These are phyloP conservation scores for Ustilago vetiveriae DNA, from an alignment of 1,284 basidiomycete genomes.

Conservation along the genomic window DNA sequence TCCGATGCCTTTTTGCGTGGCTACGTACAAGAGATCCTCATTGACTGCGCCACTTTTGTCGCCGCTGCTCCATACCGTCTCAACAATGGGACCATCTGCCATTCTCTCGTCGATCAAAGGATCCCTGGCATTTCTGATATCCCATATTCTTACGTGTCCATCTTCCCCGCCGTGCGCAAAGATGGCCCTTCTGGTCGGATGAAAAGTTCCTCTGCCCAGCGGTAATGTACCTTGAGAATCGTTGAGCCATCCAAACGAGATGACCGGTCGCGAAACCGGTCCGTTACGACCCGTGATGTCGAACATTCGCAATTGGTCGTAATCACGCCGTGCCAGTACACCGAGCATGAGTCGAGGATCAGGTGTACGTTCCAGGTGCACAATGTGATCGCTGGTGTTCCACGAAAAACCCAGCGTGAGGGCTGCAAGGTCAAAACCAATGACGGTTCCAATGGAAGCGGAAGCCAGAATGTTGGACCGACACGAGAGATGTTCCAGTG, in stretches of 20 bases:
- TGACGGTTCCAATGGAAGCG: conserved; percentile 27
- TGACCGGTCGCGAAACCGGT: conserved; percentile 32
- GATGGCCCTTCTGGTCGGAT: conserved; percentile 28
- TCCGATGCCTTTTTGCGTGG: conserved; percentile 17
- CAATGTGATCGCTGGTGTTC: conserved; percentile 42
- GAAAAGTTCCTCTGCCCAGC: conserved; percentile 33
- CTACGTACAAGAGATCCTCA: conserved; percentile 25
- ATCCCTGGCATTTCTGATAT: conserved; percentile 36
- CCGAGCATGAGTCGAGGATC: conserved; percentile 40
- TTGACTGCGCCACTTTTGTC: not conserved
- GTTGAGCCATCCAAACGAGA: conserved; percentile 45
- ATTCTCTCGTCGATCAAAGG: conserved; percentile 23
- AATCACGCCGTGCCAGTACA: conserved; percentile 29
- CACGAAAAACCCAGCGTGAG: conserved; percentile 34
- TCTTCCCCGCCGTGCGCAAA: conserved; percentile 46
- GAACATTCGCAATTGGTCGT: conserved; percentile 47
- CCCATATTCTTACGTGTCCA: conserved; percentile 39
- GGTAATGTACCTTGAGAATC: conserved; percentile 22
- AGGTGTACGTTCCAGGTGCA: conserved; percentile 40
- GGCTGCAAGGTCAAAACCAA: conserved; percentile 30
- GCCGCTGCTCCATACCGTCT: conserved; percentile 29
- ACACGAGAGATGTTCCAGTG: conserved; percentile 28
- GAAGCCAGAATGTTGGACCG: conserved; percentile 23
- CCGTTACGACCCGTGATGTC: conserved; percentile 39
- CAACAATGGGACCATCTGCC: conserved; percentile 37